A percentile compares a stretch with the other conserved stretches of the same genome.
These are phyloP conservation scores for Oryza officinalis DNA, from an alignment of 176 grass and related monocot genomes.

Conservation along the genomic window DNA sequence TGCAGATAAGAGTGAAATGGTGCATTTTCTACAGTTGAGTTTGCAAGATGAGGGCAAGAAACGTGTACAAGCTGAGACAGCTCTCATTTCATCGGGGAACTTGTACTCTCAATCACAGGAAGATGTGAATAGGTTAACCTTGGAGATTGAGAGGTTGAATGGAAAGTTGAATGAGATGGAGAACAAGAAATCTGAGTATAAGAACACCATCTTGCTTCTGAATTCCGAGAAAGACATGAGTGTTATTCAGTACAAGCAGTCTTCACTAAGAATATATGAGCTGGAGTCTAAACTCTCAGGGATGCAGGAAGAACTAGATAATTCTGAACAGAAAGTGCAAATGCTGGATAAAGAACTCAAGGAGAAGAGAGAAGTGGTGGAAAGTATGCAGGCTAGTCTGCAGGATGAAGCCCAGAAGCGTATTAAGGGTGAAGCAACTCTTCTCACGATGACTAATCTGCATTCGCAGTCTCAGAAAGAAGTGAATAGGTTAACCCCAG, in stretches of 20 bases:
- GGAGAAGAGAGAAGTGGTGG: slow-evolving; percentile 36
- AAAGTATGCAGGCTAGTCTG: neutral
- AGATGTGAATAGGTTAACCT: slow-evolving; percentile 18
- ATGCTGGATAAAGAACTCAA: slow-evolving; percentile 41
- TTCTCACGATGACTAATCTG: slow-evolving; percentile 25
- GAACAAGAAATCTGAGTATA: slow-evolving; percentile 9
- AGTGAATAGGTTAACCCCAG: neutral
- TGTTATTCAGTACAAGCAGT: neutral
- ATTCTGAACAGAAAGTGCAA: slow-evolving; percentile 23
- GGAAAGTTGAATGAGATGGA: slow-evolving; percentile 43
- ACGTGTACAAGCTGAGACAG: slow-evolving; percentile 6
- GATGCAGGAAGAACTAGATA: slow-evolving; percentile 29
- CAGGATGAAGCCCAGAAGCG: slow-evolving; percentile 28
- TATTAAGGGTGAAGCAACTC: slow-evolving; percentile 1
- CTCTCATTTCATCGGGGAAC: slow-evolving; percentile 10
- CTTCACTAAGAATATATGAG: slow-evolving; percentile 19
- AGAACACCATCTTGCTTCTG: slow-evolving; percentile 24
- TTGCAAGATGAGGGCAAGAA: slow-evolving; percentile 33
- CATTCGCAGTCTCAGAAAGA: slow-evolving; percentile 33
- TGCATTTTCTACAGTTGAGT: slow-evolving; percentile 26
- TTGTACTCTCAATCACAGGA: slow-evolving; percentile 27
- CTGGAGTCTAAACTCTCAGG: slow-evolving; percentile 17
- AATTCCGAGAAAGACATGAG: slow-evolving; percentile 16
- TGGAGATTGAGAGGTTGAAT: slow-evolving; percentile 46
- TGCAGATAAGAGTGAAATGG: slow-evolving; percentile 31